Evolutionary conservation across 2,329 filamentous ascomycete species (phyloP).

Genomic region (Neospermospora avenae): DNA sequence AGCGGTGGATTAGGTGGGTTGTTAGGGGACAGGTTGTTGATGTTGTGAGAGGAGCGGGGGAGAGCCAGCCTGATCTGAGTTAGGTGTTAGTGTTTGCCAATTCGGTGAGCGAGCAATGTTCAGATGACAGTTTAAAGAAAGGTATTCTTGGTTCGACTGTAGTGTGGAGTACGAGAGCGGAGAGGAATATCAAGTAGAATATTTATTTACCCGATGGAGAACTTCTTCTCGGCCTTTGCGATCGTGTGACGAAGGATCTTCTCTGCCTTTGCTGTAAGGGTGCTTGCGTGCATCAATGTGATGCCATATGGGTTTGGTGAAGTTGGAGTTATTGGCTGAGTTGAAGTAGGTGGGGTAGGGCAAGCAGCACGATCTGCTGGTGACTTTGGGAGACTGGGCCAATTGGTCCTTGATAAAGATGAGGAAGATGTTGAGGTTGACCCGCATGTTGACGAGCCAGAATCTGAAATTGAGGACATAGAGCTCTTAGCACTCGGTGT

Average conservation of each 20-base stretch:
- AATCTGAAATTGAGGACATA: conserved; percentile 9
- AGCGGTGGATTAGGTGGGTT: conserved; percentile 52
- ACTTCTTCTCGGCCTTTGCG: conserved; percentile 51
- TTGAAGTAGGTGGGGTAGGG: conserved; percentile 25
- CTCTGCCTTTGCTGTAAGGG: conserved; percentile 46
- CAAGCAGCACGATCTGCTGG: conserved; percentile 17
- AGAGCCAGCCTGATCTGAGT: conserved; percentile 28
- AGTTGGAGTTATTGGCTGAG: conserved; percentile 39
- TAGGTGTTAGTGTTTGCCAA: conserved; percentile 12
- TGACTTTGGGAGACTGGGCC: conserved; percentile 27
- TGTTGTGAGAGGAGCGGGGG: conserved; percentile 37
- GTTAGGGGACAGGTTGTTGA: conserved; percentile 46
- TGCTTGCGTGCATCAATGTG: conserved; percentile 46
- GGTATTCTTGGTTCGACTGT: background rate
- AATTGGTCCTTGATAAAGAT: conserved; percentile 26
- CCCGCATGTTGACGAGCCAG: conserved; percentile 11
- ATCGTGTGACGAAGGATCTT: conserved; percentile 47
- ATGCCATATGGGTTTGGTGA: conserved; percentile 45
- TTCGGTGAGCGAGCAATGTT: background rate
- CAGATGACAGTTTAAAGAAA: background rate
- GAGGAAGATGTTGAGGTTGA: background rate
- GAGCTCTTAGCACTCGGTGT: conserved; percentile 12
- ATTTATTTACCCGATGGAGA: conserved; percentile 39
- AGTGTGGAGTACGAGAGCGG: background rate
- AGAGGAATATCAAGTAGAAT: conserved; percentile 17